Evolutionary conservation across 768 basidiomycete genomes (phyloP), one percentile per base, ranked within the genome.

Genomic region (Tremella yokohamensis): DNA sequence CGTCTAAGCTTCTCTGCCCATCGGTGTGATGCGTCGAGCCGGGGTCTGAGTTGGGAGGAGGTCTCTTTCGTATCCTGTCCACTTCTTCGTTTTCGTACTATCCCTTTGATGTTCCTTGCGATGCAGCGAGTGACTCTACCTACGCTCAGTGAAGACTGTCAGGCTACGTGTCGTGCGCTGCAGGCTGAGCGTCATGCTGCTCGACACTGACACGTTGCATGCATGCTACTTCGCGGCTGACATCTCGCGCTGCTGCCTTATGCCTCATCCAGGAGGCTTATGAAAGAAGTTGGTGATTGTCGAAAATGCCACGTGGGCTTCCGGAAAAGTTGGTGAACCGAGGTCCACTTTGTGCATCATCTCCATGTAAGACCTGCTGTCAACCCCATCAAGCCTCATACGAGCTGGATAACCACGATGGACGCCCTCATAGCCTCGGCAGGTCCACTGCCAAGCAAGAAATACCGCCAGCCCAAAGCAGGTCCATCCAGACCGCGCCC

Each of bases 371-470:
- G 29, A 34, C 6, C 29, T 34, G 29, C 11, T 6, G 4, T 34
- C 29, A 11, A 34, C 29, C 15, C 4, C 6, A 45, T 49, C 48
- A 16, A 49, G 20, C 40, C 12, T 13, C 3, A 6, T 18, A 20
- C 11, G 4, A 34, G 8, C n/a, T n/a, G n/a, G n/a, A n/a, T 40
- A 2, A 42, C 22, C 50, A 50, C 2, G 15, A 88, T 89, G 87
- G 87, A 89, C 67, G 78, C 85, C 11, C 82, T 90, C 13, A 80
- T 90, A 60, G 84, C 87, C 16, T 84, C 84, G 64, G 87, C 85
- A 15, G 59, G 56, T 1, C 65, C 62, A 1, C 19, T 59, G 15
- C 22, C 42, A 8, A 45, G 42, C 42, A 58, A 65, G 39, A 49
- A 56, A 22, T 44, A 37, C 18, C 49, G 51, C 18, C 54, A 52